Evolutionary conservation across 2,329 filamentous ascomycete species (phyloP).

Genomic region (Neofusicoccum parvum): DNA sequence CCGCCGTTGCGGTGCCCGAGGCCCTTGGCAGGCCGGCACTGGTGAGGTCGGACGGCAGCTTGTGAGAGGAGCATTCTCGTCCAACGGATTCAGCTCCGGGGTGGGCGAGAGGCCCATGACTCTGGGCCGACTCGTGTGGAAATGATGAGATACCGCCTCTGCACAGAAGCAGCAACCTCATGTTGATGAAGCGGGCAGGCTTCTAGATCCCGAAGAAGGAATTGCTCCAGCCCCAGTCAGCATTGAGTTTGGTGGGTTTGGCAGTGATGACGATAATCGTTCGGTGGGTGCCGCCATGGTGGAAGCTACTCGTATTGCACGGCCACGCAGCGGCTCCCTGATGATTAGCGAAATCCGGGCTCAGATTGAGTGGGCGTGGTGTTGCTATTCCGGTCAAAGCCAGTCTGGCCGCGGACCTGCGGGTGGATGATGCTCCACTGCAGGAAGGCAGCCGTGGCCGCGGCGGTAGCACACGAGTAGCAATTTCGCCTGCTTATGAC

Average conservation of each 20-base stretch:
- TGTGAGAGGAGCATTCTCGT: neutral
- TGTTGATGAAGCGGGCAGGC: slow-evolving; percentile 3
- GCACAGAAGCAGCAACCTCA: neutral
- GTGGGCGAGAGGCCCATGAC: neutral
- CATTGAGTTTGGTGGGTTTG: neutral
- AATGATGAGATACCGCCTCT: slow-evolving; percentile 1
- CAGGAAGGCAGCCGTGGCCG: neutral
- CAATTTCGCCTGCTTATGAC: slow-evolving; percentile 17
- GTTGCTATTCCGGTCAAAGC: slow-evolving; percentile 4
- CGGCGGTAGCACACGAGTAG: slow-evolving; percentile 2
- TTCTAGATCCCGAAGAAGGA: slow-evolving; percentile 9
- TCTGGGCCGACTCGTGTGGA: neutral
- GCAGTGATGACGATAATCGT: slow-evolving; percentile 1
- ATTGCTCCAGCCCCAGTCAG: neutral
- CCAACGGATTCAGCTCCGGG: neutral
- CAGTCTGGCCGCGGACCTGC: neutral
- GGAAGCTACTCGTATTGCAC: neutral
- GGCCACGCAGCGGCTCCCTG: neutral
- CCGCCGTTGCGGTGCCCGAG: neutral
- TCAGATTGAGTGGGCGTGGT: slow-evolving; percentile 11
- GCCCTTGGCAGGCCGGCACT: neutral
- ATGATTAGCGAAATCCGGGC: neutral
- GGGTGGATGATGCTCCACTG: neutral
- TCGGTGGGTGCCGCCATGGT: neutral
- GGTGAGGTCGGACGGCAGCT: neutral